Percentiles rank a stretch among this genome's conserved stretches.
Evolutionary conservation across 805 yeast species (phyloP).

Genomic region (Nakazawaea ishiwadae): DNA sequence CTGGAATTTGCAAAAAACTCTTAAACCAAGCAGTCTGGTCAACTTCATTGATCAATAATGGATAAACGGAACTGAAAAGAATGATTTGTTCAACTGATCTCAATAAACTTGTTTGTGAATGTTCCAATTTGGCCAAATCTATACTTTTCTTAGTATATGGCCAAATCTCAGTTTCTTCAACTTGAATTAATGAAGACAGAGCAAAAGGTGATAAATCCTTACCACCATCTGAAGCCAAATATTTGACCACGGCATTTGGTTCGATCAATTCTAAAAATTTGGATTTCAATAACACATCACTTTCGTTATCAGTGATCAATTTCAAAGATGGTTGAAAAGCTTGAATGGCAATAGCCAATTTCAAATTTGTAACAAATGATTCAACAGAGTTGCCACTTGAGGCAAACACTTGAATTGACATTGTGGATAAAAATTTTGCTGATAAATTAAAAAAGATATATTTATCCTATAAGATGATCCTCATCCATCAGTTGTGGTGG

Average conservation of each 20-base stretch:
- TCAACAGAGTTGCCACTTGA: slow-evolving; percentile 23
- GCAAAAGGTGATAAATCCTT: slow-evolving; percentile 24
- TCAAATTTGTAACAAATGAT: slow-evolving; percentile 35
- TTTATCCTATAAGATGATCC: too few species aligned
- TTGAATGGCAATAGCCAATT: slow-evolving; percentile 37
- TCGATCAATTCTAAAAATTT: slow-evolving; percentile 49
- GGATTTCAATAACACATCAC: slow-evolving; percentile 21
- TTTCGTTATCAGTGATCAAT: slow-evolving; percentile 20
- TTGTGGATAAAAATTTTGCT: slow-evolving; percentile 3
- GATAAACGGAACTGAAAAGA: slow-evolving; percentile 53
- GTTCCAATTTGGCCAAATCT: not conserved
- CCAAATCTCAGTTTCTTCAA: slow-evolving; percentile 43
- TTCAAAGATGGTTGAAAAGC: slow-evolving; percentile 25
- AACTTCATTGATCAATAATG: slow-evolving; percentile 24
- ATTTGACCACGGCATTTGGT: slow-evolving; percentile 67
- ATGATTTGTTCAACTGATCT: slow-evolving; percentile 51
- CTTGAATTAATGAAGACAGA: slow-evolving; percentile 26
- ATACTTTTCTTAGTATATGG: slow-evolving; percentile 31
- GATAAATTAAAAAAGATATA: too few species aligned
- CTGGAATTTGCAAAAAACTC: slow-evolving; percentile 31
- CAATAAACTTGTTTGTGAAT: slow-evolving; percentile 23
- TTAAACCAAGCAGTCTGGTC: slow-evolving; percentile 32
- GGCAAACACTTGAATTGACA: slow-evolving; percentile 27
- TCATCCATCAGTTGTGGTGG: too few species aligned
- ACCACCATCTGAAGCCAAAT: slow-evolving; percentile 38